Evolutionary conservation across 2,329 filamentous ascomycete species (phyloP).

Genomic region (Phialophora chinensis): DNA sequence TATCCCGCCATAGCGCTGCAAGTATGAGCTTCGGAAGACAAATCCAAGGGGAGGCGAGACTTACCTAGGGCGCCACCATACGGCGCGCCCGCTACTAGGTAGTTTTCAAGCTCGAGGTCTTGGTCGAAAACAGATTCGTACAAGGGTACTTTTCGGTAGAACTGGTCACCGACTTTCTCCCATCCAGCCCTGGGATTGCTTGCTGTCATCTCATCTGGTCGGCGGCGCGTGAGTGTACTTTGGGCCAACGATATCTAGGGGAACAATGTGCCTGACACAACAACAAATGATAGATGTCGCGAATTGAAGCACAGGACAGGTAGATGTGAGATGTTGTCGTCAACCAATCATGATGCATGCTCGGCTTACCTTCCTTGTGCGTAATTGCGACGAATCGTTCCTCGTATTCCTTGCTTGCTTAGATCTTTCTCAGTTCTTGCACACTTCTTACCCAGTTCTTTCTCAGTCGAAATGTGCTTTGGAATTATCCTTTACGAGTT

Average conservation of each 20-base stretch:
- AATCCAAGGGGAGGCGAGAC: conserved; percentile 35
- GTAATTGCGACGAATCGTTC: background rate
- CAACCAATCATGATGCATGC: conserved; percentile 19
- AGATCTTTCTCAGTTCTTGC: background rate
- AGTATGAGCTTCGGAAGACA: conserved; percentile 16
- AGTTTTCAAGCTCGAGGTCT: conserved; percentile 93
- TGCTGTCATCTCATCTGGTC: conserved; percentile 48
- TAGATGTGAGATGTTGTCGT: conserved; percentile 13
- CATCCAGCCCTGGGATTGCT: conserved; percentile 81
- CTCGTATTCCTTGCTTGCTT: background rate
- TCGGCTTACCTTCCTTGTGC: background rate
- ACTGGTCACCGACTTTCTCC: conserved; percentile 90
- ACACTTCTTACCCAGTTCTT: background rate
- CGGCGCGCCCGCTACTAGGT: conserved; percentile 86
- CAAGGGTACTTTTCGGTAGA: conserved; percentile 92
- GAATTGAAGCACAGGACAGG: background rate
- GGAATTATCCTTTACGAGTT: background rate
- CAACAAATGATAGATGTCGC: background rate
- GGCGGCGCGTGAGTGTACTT: background rate
- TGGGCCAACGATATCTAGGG: background rate
- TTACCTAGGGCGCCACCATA: conserved; percentile 93
- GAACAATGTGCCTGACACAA: background rate
- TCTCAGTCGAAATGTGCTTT: background rate
- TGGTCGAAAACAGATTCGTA: conserved; percentile 93
- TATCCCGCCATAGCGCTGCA: conserved; percentile 84